phyloP scores from a whole-genome alignment of 2,329 filamentous ascomycete genomes.

The Fusarium sp. region DNA sequence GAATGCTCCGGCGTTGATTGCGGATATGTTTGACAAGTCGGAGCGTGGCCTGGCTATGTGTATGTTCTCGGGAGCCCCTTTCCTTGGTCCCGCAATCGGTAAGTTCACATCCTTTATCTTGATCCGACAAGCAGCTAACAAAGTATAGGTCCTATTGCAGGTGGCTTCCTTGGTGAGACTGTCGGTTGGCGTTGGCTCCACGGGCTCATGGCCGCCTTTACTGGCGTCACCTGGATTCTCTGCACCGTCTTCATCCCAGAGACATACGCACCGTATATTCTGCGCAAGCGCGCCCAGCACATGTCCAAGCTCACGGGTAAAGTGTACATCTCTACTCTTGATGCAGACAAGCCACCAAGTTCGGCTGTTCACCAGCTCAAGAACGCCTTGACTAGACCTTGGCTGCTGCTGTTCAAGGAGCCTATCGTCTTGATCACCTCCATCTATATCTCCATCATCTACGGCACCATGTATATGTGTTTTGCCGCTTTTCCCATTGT shows the following conservation, averaged over 20 bases:
- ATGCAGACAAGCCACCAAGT: slow-evolving; percentile 52
- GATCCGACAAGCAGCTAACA: background rate
- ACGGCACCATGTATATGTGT: slow-evolving; percentile 26
- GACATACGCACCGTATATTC: slow-evolving; percentile 44
- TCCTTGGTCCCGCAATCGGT: slow-evolving; percentile 30
- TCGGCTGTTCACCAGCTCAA: slow-evolving; percentile 57
- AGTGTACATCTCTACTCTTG: slow-evolving; percentile 48
- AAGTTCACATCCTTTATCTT: fast-evolving
- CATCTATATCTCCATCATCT: slow-evolving; percentile 68
- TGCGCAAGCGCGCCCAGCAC: slow-evolving; percentile 31
- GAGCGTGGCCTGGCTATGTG: slow-evolving; percentile 63
- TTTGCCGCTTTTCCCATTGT: slow-evolving; percentile 23
- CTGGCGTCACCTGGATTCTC: slow-evolving; percentile 28
- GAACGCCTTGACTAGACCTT: slow-evolving; percentile 61
- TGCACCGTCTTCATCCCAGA: slow-evolving; percentile 56
- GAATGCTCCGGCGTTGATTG: background rate
- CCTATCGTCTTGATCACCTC: slow-evolving; percentile 73
- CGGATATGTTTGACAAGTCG: slow-evolving; percentile 51
- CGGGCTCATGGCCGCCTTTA: slow-evolving; percentile 53
- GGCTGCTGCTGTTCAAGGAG: slow-evolving; percentile 74
- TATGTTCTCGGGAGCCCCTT: slow-evolving; percentile 62
- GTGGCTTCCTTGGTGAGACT: slow-evolving; percentile 64
- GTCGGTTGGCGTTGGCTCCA: slow-evolving; percentile 65
- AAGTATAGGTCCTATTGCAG: slow-evolving; percentile 58
- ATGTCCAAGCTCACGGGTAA: slow-evolving; percentile 36